Base-by-base conservation (phyloP, 2,329 filamentous ascomycete species). In the Monosporascus sp. region DNA sequence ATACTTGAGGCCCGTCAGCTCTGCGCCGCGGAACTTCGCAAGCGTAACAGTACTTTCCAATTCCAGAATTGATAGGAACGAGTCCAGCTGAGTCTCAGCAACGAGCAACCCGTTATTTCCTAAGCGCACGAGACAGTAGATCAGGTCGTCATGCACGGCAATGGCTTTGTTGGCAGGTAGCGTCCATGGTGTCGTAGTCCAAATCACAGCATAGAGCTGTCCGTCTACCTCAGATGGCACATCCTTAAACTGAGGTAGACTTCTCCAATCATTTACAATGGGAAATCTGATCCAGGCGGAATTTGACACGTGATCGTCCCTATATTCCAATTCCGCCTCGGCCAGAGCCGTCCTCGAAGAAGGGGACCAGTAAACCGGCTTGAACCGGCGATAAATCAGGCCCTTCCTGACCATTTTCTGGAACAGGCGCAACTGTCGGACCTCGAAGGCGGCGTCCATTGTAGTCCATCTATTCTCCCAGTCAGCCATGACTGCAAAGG, bases 181-280 rank as follows among this genome's bases (percentile, higher is more conserved):
- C 0, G 94, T 99, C 94, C 94, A 99, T 0, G 94, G 94, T 1
- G 94, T 99, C 0, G 94, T 99, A 2, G 94, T 99, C 94, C 94
- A 99, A 50, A 97, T 90, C n/a, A 94, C 80, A n/a, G 88, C 90
- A 67, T 81, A 87, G 11, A 97, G 66, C 5, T 76, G 73, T 4
- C 78, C 77, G 6, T 71, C 60, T 26, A 81, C 69, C 4, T 66
- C 61, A 11, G 64, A 64, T 43, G 76, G 58, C 22, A 81, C 68
- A 3, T 59, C 56, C 24, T 67, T 61, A 49, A 81, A 62, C 11
- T 67, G 69, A 0, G 71, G 64, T 2, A 72, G 59, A 3, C 64
- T 56, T 36, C 66, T 64, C 49, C 75, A 65, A 22, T 73, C 70
- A 7, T 72, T 63, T 47, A 83, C 69, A 27, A 97, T 76, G 1